These are phyloP conservation scores for Puccinellia tenuiflora DNA, from an alignment of 176 grass and related monocot species.

Conservation along the genomic window DNA sequence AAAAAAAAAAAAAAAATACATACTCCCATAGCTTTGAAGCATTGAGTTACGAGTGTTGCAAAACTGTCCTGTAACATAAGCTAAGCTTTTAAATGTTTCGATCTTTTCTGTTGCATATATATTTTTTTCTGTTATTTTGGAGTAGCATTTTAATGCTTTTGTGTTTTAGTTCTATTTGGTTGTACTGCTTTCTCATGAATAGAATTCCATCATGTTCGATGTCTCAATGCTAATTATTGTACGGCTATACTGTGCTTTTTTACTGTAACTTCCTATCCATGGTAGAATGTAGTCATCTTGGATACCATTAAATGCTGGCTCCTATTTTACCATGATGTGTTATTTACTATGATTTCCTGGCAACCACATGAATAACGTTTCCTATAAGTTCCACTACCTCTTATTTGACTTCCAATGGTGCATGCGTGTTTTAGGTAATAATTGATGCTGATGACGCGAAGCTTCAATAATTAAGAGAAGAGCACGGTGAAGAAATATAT, in stretches of 20 bases:
- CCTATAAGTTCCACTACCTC: neutral
- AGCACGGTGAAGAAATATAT: no score
- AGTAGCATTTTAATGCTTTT: neutral
- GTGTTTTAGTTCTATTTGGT: neutral
- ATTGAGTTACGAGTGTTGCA: neutral
- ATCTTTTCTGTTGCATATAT: neutral
- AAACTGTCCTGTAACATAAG: neutral
- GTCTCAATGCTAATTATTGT: no score
- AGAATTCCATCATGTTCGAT: no score
- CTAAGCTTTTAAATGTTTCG: neutral
- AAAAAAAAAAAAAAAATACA: no score
- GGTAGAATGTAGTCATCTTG: no score
- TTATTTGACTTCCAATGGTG: neutral
- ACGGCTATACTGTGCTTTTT: no score
- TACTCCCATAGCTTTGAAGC: neutral
- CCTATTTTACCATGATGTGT: neutral
- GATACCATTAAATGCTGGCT: no score
- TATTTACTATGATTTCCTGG: neutral
- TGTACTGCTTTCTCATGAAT: neutral
- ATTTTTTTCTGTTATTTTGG: neutral
- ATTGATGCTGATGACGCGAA: no score
- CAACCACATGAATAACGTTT: neutral
- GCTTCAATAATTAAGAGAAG: no score
- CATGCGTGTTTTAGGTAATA: no score
- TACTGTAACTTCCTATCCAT: no score